These are phyloP conservation scores for Euphorbia schlechtendalii DNA, from an alignment of 441 rosid genomes.

Conservation along the genomic window DNA sequence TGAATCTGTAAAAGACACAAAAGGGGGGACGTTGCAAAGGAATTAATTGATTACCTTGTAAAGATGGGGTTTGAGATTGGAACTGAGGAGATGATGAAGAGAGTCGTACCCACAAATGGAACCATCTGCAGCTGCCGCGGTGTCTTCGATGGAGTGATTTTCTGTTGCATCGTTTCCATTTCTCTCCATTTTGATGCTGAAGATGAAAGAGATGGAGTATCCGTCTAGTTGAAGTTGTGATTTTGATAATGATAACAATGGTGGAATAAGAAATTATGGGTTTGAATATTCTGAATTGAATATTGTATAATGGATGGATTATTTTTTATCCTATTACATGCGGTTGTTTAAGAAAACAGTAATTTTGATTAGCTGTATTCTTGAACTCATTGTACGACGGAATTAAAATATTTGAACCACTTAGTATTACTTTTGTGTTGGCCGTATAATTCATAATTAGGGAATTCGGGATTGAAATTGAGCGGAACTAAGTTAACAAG, in stretches of 20 bases:
- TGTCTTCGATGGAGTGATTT: constrained; percentile 20
- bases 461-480: too few species aligned
- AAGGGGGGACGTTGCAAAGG: too few species aligned
- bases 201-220: neutral
- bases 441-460: too few species aligned
- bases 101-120: constrained; percentile 80
- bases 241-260: neutral
- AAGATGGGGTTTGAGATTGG: constrained; percentile 69
- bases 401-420: too few species aligned
- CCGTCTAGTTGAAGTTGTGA: neutral
- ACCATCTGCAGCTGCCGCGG: constrained; percentile 33
- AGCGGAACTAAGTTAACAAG: too few species aligned
- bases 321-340: neutral
- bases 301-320: neutral
- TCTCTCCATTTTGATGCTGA: constrained; percentile 16
- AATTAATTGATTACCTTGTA: constrained; percentile 50
- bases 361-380: neutral
- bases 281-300: neutral
- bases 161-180: constrained; percentile 16
- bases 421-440: too few species aligned
- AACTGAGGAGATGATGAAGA: constrained; percentile 56
- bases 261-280: neutral
- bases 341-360: too few species aligned
- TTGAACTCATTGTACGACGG: too few species aligned
- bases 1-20: neutral